Conservation (phyloP, 192 early-diverging fungal genomes). For the Ambispora gerdemannii region DNA sequence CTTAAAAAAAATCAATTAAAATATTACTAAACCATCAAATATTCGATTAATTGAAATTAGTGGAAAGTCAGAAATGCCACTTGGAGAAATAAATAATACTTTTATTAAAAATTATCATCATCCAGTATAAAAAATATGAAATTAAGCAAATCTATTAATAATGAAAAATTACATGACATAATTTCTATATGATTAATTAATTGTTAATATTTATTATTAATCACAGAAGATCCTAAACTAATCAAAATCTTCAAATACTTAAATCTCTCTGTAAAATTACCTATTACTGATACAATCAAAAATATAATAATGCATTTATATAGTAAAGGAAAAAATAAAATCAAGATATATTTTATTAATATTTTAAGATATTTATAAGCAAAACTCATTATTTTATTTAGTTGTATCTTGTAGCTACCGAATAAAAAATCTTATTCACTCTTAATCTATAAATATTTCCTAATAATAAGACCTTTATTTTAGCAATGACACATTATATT, state of each 20-base stretch:
- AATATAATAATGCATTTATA: not conserved
- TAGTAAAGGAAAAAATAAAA: no score
- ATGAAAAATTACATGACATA: not conserved
- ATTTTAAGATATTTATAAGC: no score
- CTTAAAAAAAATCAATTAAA: no score
- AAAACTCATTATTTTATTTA: no score
- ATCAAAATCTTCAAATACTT: not conserved
- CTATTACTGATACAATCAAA: not conserved
- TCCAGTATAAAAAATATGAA: no score
- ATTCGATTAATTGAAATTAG: no score
- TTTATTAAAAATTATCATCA: no score
- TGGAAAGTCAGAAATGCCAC: no score
- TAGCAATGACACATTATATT: not conserved
- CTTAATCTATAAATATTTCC: not conserved
- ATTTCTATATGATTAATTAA: not conserved
- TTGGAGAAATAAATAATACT: no score
- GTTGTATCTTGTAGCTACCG: not conserved
- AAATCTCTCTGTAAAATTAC: not conserved
- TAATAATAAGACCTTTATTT: not conserved
- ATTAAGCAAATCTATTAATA: no score
- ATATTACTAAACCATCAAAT: no score
- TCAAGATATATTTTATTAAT: no score
- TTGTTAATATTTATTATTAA: not conserved
- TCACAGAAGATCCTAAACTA: not conserved
- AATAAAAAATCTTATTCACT: not conserved